Percentiles rank a stretch among this genome's conserved stretches.
phyloP scores from a whole-genome alignment of 2,329 filamentous ascomycete species.

The Plenodomus lindquistii region DNA sequence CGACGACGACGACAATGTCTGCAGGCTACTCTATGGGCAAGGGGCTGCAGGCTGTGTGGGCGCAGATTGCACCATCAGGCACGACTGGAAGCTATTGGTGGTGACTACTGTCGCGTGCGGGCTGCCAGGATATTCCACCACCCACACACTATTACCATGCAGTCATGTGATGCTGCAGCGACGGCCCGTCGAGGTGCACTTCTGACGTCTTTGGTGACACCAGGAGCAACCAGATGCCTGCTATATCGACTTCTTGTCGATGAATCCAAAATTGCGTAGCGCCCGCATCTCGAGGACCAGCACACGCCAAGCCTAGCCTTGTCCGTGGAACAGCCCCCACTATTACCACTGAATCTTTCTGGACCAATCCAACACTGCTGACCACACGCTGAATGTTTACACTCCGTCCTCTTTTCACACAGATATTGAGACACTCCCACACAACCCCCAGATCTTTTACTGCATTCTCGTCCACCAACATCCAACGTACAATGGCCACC shows the following conservation, averaged over 20 bases:
- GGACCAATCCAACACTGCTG: constrained; percentile 6
- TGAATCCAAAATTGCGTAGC: constrained; percentile 6
- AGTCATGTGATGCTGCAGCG: constrained; percentile 7
- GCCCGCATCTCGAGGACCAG: constrained; percentile 4
- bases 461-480: not conserved
- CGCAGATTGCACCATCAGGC: constrained; percentile 27
- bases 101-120: constrained; percentile 42
- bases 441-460: not conserved
- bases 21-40: not conserved
- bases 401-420: constrained; percentile 6
- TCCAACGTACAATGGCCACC: constrained; percentile 30
- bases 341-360: constrained; percentile 10
- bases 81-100: constrained; percentile 31
- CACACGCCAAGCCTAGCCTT: constrained; percentile 15
- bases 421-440: not conserved
- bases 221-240: constrained; percentile 8
- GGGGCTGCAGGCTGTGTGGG: not conserved
- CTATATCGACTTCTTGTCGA: not conserved
- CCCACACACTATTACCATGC: constrained; percentile 13
- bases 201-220: too few species aligned
- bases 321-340: constrained; percentile 10
- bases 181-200: constrained; percentile 4
- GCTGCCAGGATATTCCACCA: constrained; percentile 23
- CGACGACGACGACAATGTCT: not conserved
- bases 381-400: constrained; percentile 26